Percentiles rank a stretch among this genome's conserved stretches.
phyloP scores from a whole-genome alignment of 2,329 filamentous ascomycete species.

The Thermoascus crustaceus region DNA sequence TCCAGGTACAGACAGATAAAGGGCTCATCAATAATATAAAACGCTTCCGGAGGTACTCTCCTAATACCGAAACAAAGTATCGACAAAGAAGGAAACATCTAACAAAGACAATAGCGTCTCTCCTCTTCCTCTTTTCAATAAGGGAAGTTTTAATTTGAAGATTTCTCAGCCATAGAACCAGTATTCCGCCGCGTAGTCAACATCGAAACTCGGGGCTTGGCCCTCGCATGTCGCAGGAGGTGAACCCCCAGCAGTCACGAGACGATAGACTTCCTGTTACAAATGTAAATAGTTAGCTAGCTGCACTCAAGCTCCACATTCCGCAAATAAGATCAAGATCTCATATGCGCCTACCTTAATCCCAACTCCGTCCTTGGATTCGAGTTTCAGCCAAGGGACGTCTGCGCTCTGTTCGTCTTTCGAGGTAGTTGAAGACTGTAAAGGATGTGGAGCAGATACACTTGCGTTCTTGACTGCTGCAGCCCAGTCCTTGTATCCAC shows the following conservation, averaged over 20 bases:
- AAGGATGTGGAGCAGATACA: slow-evolving; percentile 18
- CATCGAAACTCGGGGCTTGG: slow-evolving; percentile 21
- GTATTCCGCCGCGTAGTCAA: slow-evolving; percentile 36
- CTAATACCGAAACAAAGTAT: too few relatives aligned
- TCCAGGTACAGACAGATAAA: too few relatives aligned
- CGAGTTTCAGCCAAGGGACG: slow-evolving; percentile 29
- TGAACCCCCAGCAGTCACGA: slow-evolving; percentile 30
- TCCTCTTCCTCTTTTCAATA: too few relatives aligned
- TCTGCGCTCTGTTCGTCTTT: slow-evolving; percentile 7
- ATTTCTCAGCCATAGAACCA: slow-evolving; percentile 34
- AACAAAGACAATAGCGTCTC: too few relatives aligned
- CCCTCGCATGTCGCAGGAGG: slow-evolving; percentile 27
- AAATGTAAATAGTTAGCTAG: slow-evolving; percentile 7
- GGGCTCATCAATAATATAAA: too few relatives aligned
- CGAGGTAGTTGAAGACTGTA: slow-evolving; percentile 3
- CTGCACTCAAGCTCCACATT: slow-evolving; percentile 8
- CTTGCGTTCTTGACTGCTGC: slow-evolving; percentile 19
- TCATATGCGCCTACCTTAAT: slow-evolving; percentile 21
- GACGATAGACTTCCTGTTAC: slow-evolving; percentile 33
- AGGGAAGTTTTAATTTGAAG: too few relatives aligned
- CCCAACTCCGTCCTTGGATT: slow-evolving; percentile 16
- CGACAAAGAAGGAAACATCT: too few relatives aligned
- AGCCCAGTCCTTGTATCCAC: slow-evolving; percentile 19
- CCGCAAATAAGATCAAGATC: too few relatives aligned
- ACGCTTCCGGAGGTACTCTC: too few relatives aligned